Evolutionary conservation across 257 asterid species (phyloP).

Genomic region (Knoxia roxburghii): DNA sequence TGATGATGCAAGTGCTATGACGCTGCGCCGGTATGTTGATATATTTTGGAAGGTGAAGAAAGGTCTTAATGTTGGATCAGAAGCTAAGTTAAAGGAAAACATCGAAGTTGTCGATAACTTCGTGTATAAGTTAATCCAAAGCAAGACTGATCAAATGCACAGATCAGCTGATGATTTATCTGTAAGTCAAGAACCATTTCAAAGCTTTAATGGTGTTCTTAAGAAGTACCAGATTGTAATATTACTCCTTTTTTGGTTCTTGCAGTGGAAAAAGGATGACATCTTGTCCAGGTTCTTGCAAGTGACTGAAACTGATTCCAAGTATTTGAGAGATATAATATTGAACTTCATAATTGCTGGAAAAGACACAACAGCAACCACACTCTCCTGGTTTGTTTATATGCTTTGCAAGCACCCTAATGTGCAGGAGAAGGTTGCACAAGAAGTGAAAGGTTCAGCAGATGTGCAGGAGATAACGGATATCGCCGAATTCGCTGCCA

Average conservation of each 20-base stretch:
- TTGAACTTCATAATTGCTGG: constrained; percentile 52
- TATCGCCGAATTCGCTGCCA: constrained; percentile 27
- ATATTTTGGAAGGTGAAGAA: constrained; percentile 47
- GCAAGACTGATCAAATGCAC: constrained; percentile 37
- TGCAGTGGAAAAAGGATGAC: constrained; percentile 43
- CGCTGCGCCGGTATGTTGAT: constrained; percentile 48
- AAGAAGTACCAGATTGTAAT: neutral
- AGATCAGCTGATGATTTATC: constrained; percentile 17
- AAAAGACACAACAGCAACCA: constrained; percentile 49
- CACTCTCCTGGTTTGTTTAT: constrained; percentile 60
- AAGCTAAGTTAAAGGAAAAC: constrained; percentile 38
- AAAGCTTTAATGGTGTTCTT: neutral
- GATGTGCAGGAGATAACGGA: constrained; percentile 13
- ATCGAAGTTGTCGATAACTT: constrained; percentile 37
- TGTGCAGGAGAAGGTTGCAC: constrained; percentile 42
- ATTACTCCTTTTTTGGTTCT: neutral
- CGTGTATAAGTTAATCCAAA: constrained; percentile 38
- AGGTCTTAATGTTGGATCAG: constrained; percentile 41
- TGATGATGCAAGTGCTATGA: constrained; percentile 48
- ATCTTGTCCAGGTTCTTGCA: constrained; percentile 48
- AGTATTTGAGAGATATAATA: constrained; percentile 46
- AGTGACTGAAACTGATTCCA: constrained; percentile 31
- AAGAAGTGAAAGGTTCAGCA: constrained; percentile 34
- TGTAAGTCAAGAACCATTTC: constrained; percentile 19
- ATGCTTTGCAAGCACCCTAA: constrained; percentile 45